A percentile compares a stretch with the other conserved stretches of the same genome.
These are phyloP conservation scores for Penicillium expansum DNA, from an alignment of 2,329 filamentous ascomycete species.

Conservation along the genomic window DNA sequence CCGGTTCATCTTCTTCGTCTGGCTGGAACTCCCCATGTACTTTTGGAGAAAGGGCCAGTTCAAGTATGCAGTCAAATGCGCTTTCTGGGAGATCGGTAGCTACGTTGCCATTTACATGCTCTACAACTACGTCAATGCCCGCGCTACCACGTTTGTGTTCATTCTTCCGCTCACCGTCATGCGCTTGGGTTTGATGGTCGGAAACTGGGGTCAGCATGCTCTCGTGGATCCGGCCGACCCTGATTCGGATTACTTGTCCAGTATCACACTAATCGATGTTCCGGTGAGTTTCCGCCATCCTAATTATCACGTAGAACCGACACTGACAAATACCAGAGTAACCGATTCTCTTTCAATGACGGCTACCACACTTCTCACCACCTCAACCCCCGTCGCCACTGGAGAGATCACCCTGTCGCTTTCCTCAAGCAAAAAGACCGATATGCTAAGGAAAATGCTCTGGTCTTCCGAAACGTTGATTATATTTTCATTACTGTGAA, in stretches of 20 bases:
- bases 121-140: slow-evolving; percentile 50
- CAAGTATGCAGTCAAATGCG: slow-evolving; percentile 54
- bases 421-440: slow-evolving; percentile 68
- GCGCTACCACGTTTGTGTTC: slow-evolving; percentile 63
- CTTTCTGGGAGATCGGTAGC: slow-evolving; percentile 60
- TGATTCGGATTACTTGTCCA: slow-evolving; percentile 73
- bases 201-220: slow-evolving; percentile 82
- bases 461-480: slow-evolving; percentile 79
- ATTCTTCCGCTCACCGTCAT: slow-evolving; percentile 65
- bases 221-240: slow-evolving; percentile 74
- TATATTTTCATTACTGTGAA: slow-evolving; percentile 72
- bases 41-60: slow-evolving; percentile 64
- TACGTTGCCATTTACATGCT: slow-evolving; percentile 55
- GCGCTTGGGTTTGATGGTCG: slow-evolving; percentile 71
- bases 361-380: slow-evolving; percentile 70
- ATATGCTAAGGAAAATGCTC: slow-evolving; percentile 65
- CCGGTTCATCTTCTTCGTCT: slow-evolving; percentile 70
- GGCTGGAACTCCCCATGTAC: slow-evolving; percentile 72
- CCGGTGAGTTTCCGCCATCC: slow-evolving; percentile 54
- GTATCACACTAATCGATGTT: slow-evolving; percentile 76
- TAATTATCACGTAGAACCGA: too few species aligned
- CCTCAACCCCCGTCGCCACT: slow-evolving; percentile 73
- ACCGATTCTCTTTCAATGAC: slow-evolving; percentile 61
- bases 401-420: slow-evolving; percentile 73
- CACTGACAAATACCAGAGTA: slow-evolving; percentile 55